Evolutionary conservation across 225 moss, liverwort and hornwort species (phyloP), one percentile per base, ranked within the genome.

Genomic region (Polytrichum formosum): DNA sequence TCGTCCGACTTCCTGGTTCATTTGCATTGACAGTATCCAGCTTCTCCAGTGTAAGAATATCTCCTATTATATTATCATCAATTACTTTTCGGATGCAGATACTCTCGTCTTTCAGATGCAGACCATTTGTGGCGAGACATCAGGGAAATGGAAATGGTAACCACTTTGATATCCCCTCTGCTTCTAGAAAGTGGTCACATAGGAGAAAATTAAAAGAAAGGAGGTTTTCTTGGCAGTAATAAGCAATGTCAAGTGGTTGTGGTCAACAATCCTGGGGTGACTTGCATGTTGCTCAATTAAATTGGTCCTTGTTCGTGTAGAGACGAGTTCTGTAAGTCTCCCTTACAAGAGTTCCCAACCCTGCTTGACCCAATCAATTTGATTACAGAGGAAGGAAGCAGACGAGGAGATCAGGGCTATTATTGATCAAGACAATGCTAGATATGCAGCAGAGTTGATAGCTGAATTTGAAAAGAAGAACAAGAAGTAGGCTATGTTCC

Each of bases 91-190:
- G 0, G 54, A 30, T 59, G 74, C 61, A 87, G 83, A 70, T 83
- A 87, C 61, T 64, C 74, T 20, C 76, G 67, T 26, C 74, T 78
- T 26, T 63, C 83, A 0, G 69, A 78, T 1, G 83, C 83, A 18
- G 80, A 83, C 55, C 86, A 87, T 69, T 2, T 87, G 1, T 83
- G 86, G 86, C 83, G 83, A 26, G 86, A 87, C 71, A 68, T 87
- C 26, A 53, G 35, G 56, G 67, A 74, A 53, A 60, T 66, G 37
- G 60, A 60, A 3, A 66, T 37, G 67, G 74, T 67, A 67, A 53
- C 5, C 25, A 61, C 17, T 27, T 20, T 35, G 7, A 7, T 27
- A 1, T 29, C 6, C 69, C 6, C 19, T 68, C 21, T 16, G 20
- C 58, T 20, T n/a, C 58, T 58, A 21, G 20, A 20, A 20, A 20